Base-by-base conservation (phyloP, 2,329 filamentous ascomycete genomes). In the Dothidotthia symphoricarpi region DNA sequence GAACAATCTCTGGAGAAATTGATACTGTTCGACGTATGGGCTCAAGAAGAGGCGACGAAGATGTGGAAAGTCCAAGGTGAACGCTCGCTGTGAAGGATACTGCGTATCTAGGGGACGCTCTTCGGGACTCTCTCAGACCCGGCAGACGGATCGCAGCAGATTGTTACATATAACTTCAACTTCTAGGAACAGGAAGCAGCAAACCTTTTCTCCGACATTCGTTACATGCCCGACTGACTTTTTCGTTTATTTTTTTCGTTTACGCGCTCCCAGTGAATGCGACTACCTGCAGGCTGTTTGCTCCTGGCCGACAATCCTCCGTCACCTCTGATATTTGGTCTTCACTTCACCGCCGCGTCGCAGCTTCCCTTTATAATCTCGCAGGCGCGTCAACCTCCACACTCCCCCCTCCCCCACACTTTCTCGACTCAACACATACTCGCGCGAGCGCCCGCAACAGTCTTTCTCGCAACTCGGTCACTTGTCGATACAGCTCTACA, bases 1-100 rank as follows among this genome's bases (percentile, higher is more conserved):
- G 75, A 7, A 83, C 80, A 1, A 74, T 75, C 1, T 77, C 74
- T 17, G 57, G 52, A 6, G 66, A 69, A 30, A 32, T 63, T 3
- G 58, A 64, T 26, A 44, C 57, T 28, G 49, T 63, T 8, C 47
- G 54, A 30, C 47, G 53, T 22, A 52, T 34, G 25, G 46, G 28
- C 25, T 46, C 49, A 29, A 24, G 28, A 16, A 31, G 32, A 22
- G 17, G 26, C 19, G 28, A 19, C 17, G 32, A 36, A 14, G 19
- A 22, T 22, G 19, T 22, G 19, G 19, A 35, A 14, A 28, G 16
- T 28, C 26, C 14, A n/a, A n/a, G 12, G 26, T 28, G 12, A 12
- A 12, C 12, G 12, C 6, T 28, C 12, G 5, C 11, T 22, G 19
- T 9, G 9, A 22, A 22, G n/a, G n/a, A n/a, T n/a, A n/a, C n/a